Conservation (phyloP, 805 yeast genomes). For the Starmerella bombi region DNA sequence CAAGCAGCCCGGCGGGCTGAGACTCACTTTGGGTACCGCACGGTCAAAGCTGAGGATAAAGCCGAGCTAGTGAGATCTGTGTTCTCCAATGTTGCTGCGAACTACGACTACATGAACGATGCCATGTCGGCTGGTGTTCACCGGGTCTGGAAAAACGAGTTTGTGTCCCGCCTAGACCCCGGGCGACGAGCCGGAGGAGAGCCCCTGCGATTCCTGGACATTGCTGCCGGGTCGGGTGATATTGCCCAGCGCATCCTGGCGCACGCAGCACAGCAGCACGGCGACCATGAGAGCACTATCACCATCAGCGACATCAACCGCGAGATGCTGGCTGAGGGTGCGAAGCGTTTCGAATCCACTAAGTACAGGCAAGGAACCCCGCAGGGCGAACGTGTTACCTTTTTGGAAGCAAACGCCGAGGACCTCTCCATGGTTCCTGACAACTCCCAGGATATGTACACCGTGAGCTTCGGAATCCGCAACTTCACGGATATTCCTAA, state of each 20-base stretch:
- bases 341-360: conserved; percentile 46
- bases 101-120: conserved; percentile 93
- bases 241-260: conserved; percentile 91
- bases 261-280: conserved; percentile 68
- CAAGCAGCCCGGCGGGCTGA: conserved; percentile 28
- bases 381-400: conserved; percentile 60
- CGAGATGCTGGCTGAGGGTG: conserved; percentile 91
- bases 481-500: conserved; percentile 91
- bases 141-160: conserved; percentile 86
- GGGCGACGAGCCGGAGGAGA: conserved; percentile 81
- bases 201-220: conserved; percentile 81
- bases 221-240: conserved; percentile 98
- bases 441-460: conserved; percentile 84
- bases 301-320: conserved; percentile 89
- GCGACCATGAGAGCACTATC: conserved; percentile 67
- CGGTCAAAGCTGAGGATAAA: conserved; percentile 66
- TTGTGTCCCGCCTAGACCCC: conserved; percentile 77
- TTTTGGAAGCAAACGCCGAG: conserved; percentile 89
- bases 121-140: conserved; percentile 95
- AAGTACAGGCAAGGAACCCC: conserved; percentile 29
- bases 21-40: conserved; percentile 89
- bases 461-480: conserved; percentile 94
- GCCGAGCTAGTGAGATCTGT: conserved; percentile 63
- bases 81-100: conserved; percentile 87
- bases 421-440: conserved; percentile 68